Evolutionary conservation across 331 rosid genomes (phyloP).

Genomic region (Spiraea crenata): DNA sequence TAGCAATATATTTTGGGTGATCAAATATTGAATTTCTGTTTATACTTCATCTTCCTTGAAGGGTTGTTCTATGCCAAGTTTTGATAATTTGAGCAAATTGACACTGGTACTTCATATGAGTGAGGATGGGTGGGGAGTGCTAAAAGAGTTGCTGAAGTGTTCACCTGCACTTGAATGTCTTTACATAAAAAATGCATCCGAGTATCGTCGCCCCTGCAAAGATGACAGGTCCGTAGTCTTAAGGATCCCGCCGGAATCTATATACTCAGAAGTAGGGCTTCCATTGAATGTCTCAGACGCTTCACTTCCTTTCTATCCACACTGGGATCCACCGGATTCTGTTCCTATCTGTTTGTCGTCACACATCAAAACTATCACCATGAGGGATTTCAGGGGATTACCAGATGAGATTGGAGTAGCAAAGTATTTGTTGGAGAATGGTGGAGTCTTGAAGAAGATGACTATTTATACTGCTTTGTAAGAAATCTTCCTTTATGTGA

Average conservation of each 20-base stretch:
- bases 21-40: not conserved
- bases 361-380: not conserved
- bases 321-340: not conserved
- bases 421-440: not conserved
- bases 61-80: not conserved
- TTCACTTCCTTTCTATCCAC: no score
- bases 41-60: not conserved
- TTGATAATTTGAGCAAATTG: not conserved
- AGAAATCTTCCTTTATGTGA: no score
- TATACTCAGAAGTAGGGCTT: not conserved
- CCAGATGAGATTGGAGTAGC: not conserved
- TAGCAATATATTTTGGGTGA: no score
- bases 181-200: not conserved
- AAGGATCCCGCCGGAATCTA: no score
- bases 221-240: no score
- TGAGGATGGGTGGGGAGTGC: not conserved
- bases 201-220: no score
- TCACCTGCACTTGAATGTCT: not conserved
- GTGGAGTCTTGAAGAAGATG: slow-evolving; percentile 1
- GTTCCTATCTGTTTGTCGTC: slow-evolving; percentile 3
- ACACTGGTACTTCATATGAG: not conserved
- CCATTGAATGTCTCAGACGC: not conserved
- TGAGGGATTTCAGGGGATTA: not conserved
- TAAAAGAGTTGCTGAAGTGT: not conserved
- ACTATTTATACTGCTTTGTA: not conserved